Base-by-base conservation (phyloP, 805 yeast species). In the Barnettozyma sucrosica region DNA sequence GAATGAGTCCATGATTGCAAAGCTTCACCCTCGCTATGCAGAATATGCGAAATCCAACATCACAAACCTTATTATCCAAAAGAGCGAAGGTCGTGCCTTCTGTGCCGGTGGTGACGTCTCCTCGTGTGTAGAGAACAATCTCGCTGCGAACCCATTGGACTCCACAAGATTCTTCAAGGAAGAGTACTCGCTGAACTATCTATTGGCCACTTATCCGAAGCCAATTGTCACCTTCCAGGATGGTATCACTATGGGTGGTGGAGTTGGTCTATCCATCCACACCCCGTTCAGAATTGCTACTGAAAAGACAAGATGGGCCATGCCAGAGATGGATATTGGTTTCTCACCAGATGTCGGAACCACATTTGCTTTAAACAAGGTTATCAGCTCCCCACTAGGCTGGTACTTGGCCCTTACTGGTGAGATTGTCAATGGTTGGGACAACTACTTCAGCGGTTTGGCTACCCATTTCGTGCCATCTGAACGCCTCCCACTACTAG, bases 311-410 rank as follows among this genome's bases (percentile, higher is more conserved):
- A 76, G 83, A 63, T 77, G 89, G 69, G 96, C 98, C 52, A 93
- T 93, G 99, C 98, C 99, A 8, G 98, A 93, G 68, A 85, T 95
- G 75, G 89, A 87, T 60, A 93, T 93, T 64, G 99, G 99, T 1
- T 88, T 89, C 66, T 86, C 88, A 68, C 95, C 96, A 19, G 99
- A 93, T 66, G 98, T 93, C 11, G 99, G 97, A 39, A 83, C 95
- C 33, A 80, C 95, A 10, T 92, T 88, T 68, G 90, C 89, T 67
- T 71, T 93, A 56, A 89, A 96, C 30, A 79, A 85, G 53, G 67
- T 89, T 51, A 55, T 71, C 21, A 89, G 88, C 58, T 88, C 87
- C 45, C 80, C 87, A 56, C 69, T 90, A 51, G 97, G 98, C 42
- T 78, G 83, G 63, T 93, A 85, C 66, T 68, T 88, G 53, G 93